These are phyloP conservation scores for Marasmius tenuissimus DNA, from an alignment of 1,284 basidiomycete species.

Conservation along the genomic window DNA sequence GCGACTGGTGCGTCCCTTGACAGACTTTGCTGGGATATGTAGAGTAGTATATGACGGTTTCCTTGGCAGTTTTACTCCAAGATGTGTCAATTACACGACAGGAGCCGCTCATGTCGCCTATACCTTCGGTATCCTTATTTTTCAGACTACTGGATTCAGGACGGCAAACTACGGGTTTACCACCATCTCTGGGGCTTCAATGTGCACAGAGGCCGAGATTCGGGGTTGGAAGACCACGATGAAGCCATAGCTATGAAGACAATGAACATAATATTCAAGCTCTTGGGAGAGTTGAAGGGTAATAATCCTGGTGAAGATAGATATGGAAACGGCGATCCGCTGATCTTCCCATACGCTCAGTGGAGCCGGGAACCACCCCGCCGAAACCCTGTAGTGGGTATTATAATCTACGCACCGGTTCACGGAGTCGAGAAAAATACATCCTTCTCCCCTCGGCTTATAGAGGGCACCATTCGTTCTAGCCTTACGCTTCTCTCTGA, in stretches of 20 bases:
- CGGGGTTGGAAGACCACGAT: neutral
- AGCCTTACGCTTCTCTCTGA: too few relatives aligned
- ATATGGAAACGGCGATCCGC: too few relatives aligned
- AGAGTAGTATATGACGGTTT: neutral
- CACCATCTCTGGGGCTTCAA: neutral
- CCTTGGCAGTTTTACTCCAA: neutral
- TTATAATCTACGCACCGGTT: too few relatives aligned
- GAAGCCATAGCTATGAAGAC: neutral
- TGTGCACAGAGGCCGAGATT: neutral
- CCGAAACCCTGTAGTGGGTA: too few relatives aligned
- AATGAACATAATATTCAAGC: too few relatives aligned
- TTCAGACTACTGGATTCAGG: neutral
- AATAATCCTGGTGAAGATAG: too few relatives aligned
- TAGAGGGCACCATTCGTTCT: too few relatives aligned
- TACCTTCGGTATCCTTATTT: neutral
- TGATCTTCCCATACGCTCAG: too few relatives aligned
- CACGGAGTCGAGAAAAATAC: too few relatives aligned
- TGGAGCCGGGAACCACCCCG: too few relatives aligned
- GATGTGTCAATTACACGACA: neutral
- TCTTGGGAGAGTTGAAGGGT: too few relatives aligned
- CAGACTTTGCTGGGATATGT: neutral
- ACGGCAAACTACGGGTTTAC: neutral
- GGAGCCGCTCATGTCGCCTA: neutral
- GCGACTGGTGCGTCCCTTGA: constrained; percentile 16
- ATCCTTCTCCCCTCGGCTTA: too few relatives aligned